Conservation (phyloP, 1,284 basidiomycete genomes). For the Schizophyllum amplum region DNA sequence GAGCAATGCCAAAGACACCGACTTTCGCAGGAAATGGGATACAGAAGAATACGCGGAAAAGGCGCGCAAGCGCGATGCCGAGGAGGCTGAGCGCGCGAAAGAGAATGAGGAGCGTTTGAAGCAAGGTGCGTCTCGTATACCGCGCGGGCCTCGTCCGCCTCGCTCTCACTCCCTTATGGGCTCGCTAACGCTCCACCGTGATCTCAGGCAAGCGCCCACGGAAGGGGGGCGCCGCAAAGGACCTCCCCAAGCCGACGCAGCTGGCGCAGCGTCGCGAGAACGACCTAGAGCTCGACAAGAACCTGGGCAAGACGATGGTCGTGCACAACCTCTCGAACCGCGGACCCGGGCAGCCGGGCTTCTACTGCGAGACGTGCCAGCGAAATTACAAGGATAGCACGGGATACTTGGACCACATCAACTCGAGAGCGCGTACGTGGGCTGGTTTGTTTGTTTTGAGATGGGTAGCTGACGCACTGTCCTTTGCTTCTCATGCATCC, state of each 20-base stretch:
- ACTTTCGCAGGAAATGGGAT: constrained; percentile 82
- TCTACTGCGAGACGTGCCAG: constrained; percentile 86
- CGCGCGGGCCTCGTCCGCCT: neutral
- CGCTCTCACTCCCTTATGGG: constrained; percentile 4
- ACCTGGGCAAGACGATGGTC: constrained; percentile 87
- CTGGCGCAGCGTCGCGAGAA: constrained; percentile 79
- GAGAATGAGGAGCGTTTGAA: constrained; percentile 79
- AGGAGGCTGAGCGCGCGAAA: constrained; percentile 75
- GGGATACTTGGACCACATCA: constrained; percentile 94
- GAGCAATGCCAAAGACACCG: constrained; percentile 60
- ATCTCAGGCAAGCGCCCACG: constrained; percentile 73
- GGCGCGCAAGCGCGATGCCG: constrained; percentile 67
- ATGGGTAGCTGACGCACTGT: neutral
- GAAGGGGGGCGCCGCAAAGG: constrained; percentile 48
- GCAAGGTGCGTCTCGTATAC: constrained; percentile 71
- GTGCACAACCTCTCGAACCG: constrained; percentile 74
- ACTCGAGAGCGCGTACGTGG: constrained; percentile 82
- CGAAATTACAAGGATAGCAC: constrained; percentile 91
- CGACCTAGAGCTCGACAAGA: constrained; percentile 83
- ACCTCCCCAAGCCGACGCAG: constrained; percentile 83
- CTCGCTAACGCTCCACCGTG: constrained; percentile 5
- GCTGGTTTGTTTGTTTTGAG: neutral
- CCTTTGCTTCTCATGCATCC: neutral
- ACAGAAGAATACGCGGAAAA: constrained; percentile 76
- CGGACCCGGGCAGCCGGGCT: constrained; percentile 85